Base-by-base conservation (phyloP, 1,284 basidiomycete genomes). In the Caloboletus firmus region DNA sequence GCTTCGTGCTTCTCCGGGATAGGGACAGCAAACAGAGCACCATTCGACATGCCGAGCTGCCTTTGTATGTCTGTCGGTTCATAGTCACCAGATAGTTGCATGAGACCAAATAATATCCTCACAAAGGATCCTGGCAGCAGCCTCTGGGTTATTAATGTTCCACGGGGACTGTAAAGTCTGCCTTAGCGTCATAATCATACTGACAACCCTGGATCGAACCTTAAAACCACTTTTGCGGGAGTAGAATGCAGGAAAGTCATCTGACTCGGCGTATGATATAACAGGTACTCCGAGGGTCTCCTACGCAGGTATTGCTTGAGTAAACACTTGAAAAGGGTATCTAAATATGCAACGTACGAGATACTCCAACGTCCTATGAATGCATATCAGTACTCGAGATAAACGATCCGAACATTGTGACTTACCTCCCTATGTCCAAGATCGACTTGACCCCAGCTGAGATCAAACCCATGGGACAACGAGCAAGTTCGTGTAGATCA, bases 201-300 rank as follows among this genome's bases (percentile, higher is more conserved):
- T 15, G 15, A 44, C 7, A 13, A 20, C 4, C 3, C 17, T 41
- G 28, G 34, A 3, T 34, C 60, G 49, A 47, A 61, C 95, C 75
- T 89, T 78, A 67, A 87, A 87, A 0, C 95, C 95, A 59, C 93
- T 95, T 48, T 76, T 76, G 12, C 91, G 86, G 17, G 86, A 84
- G 71, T 96, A 99, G 75, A 99, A 99, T 0, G 95, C 95, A 3
- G 97, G 96, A 64, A 99, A 99, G 59, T 94, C 88, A 20, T 81
- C 78, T 1, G 83, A 83, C 34, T 82, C 71, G 8, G 85, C 84
- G 65, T 92, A 96, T 0, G 93, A 84, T 4, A 95, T 72, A 0
- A 98, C 95, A 2, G 93, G 92, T 5, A 99, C 94, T 7, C 97
- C 97, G 46, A 95, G 83, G 0, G 97, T 98, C 83, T 99, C 97